Conservation (phyloP, 2,329 filamentous ascomycete species). For the Zalaria obscura region DNA sequence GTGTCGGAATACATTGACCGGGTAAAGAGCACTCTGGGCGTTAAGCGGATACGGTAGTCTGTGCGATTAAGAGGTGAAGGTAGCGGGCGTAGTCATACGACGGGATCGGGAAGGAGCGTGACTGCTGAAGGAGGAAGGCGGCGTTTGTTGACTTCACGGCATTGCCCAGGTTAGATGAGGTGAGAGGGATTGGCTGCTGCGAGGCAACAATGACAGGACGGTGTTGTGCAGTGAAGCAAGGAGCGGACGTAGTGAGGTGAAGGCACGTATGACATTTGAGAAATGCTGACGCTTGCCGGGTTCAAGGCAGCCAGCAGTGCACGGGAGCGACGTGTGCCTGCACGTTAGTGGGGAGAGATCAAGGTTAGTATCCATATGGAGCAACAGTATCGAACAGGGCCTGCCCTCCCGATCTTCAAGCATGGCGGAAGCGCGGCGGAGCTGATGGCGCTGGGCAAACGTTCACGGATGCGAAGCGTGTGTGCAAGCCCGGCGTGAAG, state of each 20-base stretch:
- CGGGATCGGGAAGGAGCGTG: too few species aligned
- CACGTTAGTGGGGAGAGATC: neutral
- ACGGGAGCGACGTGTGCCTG: neutral
- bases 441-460: slow-evolving; percentile 6
- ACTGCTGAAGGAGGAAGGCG: too few species aligned
- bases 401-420: slow-evolving; percentile 3
- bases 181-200: neutral
- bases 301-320: neutral
- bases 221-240: slow-evolving; percentile 6
- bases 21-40: slow-evolving; percentile 12
- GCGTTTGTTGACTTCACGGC: neutral
- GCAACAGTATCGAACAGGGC: neutral
- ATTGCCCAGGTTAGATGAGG: slow-evolving; percentile 3
- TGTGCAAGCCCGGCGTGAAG: slow-evolving; percentile 4
- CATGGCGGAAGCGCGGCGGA: slow-evolving; percentile 6
- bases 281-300: neutral
- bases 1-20: slow-evolving; percentile 19
- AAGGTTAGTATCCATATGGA: neutral
- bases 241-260: slow-evolving; percentile 1
- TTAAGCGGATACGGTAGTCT: slow-evolving; percentile 8
- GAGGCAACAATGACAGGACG: slow-evolving; percentile 1
- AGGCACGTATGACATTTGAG: slow-evolving; percentile 3
- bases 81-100: too few species aligned
- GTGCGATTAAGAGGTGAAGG: neutral
- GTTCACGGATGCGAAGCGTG: slow-evolving; percentile 3